phyloP scores from a whole-genome alignment of 345 rosid species.

The Acer negundo region DNA sequence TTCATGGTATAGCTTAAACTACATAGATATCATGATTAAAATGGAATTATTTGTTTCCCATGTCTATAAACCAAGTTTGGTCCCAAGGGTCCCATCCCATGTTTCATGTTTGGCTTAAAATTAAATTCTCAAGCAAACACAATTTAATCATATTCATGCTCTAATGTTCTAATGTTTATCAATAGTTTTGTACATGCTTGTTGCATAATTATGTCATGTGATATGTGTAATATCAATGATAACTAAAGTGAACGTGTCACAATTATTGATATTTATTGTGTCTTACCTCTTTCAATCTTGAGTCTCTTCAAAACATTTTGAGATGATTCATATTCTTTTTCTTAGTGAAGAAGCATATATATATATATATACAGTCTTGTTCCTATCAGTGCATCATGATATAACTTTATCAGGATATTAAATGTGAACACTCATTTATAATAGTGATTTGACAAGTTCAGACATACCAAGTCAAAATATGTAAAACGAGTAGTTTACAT shows the following conservation, averaged over 20 bases:
- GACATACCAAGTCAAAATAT: too few species aligned
- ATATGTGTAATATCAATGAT: not conserved
- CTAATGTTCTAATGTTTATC: not conserved
- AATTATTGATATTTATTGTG: conserved; percentile 8
- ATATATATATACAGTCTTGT: too few species aligned
- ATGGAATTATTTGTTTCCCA: conserved; percentile 11
- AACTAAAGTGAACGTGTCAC: not conserved
- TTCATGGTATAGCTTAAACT: not conserved
- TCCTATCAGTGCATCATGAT: too few species aligned
- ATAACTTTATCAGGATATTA: too few species aligned
- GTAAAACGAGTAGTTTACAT: too few species aligned
- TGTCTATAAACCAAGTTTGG: not conserved
- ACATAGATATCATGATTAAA: conserved; percentile 8
- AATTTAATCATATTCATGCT: not conserved
- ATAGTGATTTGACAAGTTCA: too few species aligned
- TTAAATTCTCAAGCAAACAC: not conserved
- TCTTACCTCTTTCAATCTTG: not conserved
- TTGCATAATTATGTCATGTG: not conserved
- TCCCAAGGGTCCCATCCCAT: conserved; percentile 1
- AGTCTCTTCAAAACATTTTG: not conserved
- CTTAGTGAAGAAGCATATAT: not conserved
- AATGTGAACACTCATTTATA: too few species aligned
- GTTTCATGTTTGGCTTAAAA: not conserved
- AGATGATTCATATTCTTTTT: not conserved
- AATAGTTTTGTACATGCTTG: not conserved